Evolutionary conservation across 1,284 basidiomycete species (phyloP), one percentile per base, ranked within the genome.

Genomic region (Puccinia polysora): DNA sequence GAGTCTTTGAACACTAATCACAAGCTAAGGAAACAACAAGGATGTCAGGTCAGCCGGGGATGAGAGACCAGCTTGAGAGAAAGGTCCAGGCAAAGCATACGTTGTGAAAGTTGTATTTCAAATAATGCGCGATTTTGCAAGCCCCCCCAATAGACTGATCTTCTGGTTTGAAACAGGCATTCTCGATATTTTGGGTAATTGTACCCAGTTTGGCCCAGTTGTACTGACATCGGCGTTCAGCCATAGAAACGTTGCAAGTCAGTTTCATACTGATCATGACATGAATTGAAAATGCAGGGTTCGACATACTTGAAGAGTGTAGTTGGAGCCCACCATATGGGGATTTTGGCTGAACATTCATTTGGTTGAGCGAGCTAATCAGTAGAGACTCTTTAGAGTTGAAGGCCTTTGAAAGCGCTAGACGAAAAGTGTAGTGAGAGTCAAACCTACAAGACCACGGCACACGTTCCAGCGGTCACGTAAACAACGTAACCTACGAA

Each of bases 321-420:
- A 34, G 15, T 47, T 25, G 3, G 43, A 2, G 12, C 36, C 36
- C 25, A 14, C 43, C 25, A 50, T 34, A n/a, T n/a, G n/a, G 2
- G 62, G 62, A 50, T 64, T 23, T 64, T 64, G 62, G 30, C 62
- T 64, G 23, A 45, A 12, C 18, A 14, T n/a, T n/a, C n/a, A 32
- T 7, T 14, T 1, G 28, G 18, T 40, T 5, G 30, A 20, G 32
- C 47, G 28, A 25, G 3, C 25, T 45, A 45, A 10, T 32, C 53
- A 53, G 14, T 25, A 5, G 14, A 15, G 14, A 30, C 2, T 53
- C 8, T 6, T 30, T 4, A 4, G 23, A 15, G 2, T 53, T 30
- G 4, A 23, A 18, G 12, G 34, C 34, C 20, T 30, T 53, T 7
- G 7, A n/a, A 12, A 20, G 14, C 8, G 23, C 20, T 52, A 52